Base-by-base conservation (phyloP, 371 early-diverging fungal species). In the Mortierella sp. region DNA sequence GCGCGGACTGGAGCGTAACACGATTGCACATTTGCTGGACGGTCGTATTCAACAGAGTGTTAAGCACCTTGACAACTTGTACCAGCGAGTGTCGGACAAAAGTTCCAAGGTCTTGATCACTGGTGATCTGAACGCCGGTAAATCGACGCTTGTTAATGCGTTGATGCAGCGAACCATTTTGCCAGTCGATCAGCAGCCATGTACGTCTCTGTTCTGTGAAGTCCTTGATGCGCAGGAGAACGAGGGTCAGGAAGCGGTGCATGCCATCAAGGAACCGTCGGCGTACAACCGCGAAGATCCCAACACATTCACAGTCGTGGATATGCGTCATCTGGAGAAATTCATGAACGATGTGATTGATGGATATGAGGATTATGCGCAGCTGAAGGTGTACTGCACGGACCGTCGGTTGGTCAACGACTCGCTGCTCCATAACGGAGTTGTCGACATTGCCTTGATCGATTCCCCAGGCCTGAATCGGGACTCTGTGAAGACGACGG, bases 401-500 rank as follows among this genome's bases (percentile, higher is more conserved):
- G 95, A 94, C 69, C 83, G 83, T 26, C 83, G 84, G 43, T 63
- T 76, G 23, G 81, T 83, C 26, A 83, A 89, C 55, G 91, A 90
- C 59, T 88, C 89, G 30, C 81, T 99, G 48, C 86, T 97, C 28
- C 91, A 94, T 79, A 97, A 97, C 72, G 98, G 96, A 30, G 87
- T 94, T 4, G 94, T 96, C 21, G 96, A 99, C 78, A 93, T 99
- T 78, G 92, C 93, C 4, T 82, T 99, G 64, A 97, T 99, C 65
- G 99, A 99, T 64, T 96, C 97, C 1, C 99, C 99, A 9, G 99
- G 99, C n/a, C 84, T 99, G 50, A 99, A 99, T 80, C 93, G 96
- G 31, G 98, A 99, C 78, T 93, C 95, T 27, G 86, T 95, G 71
- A 96, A 98, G 80, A 99, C 99, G 24, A 97, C 94, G 11, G 90